Evolutionary conservation across 768 basidiomycete species (phyloP), one percentile per base, ranked within the genome.

Genomic region (Amanita muscaria): DNA sequence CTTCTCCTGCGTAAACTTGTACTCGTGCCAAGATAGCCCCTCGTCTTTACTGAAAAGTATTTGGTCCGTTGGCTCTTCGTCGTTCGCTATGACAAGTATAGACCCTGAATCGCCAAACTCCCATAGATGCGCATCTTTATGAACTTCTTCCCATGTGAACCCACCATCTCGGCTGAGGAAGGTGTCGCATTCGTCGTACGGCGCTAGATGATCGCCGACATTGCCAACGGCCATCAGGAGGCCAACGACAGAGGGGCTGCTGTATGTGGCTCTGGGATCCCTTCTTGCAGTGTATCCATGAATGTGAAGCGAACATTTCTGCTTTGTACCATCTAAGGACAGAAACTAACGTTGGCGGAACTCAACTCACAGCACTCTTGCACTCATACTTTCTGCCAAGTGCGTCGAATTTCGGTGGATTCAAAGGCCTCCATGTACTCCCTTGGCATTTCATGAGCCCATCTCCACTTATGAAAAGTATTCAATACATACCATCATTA

Each of bases 31-130:
- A 4, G 61, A 74, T 27, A 79, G 54, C 5, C 96, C 96, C 56
- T 98, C 90, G 57, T 99, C 80, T 8, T 82, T 88, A 45, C 88
- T 89, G 65, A 82, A 98, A 50, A 93, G 60, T 34, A 98, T 74
- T 49, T 86, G 83, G 55, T 96, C 87, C 2, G 88, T 93, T 0
- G 92, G 77, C 47, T 84, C 84, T 59, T 98, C 94, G 60, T 99
- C 96, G 61, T 98, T 97, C 34, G 80, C 90, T 67, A 99, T 83
- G 53, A 99, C 69, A 27, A 98, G 72, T 46, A 99, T 72, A 1
- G 93, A 92, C 4, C 96, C 96, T 0, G 89, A 94, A 65, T 98
- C 96, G 22, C 94, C 94, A 54, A 94, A 98, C 59, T 93, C 92
- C 91, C 90, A 99, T 30, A 97, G 72, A 58, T 98, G 87, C 0